A percentile compares a stretch with the other conserved stretches of the same genome.
phyloP scores from a whole-genome alignment of 768 basidiomycete species.

The Naematelia aurantialba region DNA sequence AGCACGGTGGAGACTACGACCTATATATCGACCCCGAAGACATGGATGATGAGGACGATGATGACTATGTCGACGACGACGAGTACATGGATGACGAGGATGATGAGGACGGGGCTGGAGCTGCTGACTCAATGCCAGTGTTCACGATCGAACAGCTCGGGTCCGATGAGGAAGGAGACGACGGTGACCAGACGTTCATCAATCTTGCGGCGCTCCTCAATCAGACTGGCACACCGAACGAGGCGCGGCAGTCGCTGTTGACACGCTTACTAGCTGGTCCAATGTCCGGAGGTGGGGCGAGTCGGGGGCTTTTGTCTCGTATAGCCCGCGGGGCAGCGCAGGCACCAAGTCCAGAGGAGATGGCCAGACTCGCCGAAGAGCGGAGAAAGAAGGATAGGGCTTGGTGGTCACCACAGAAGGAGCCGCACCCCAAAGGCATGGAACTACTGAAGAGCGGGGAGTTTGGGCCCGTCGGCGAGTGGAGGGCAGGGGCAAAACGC shows the following conservation, averaged over 20 bases:
- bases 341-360: not conserved
- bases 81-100: constrained; percentile 15
- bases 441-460: constrained; percentile 36
- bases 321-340: constrained; percentile 3
- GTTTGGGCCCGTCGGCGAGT: constrained; percentile 43
- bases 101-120: constrained; percentile 13
- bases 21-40: constrained; percentile 23
- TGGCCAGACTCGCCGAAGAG: not conserved
- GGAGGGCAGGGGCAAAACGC: constrained; percentile 13
- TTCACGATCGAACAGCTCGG: constrained; percentile 8
- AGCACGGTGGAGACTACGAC: constrained; percentile 20
- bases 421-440: constrained; percentile 30
- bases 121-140: constrained; percentile 6
- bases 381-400: constrained; percentile 13
- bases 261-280: constrained; percentile 21
- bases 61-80: constrained; percentile 12
- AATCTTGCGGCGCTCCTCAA: constrained; percentile 26
- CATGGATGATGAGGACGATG: constrained; percentile 9
- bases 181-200: constrained; percentile 11
- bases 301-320: not conserved
- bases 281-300: not conserved
- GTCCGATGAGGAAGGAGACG: constrained; percentile 14
- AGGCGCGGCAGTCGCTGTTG: constrained; percentile 24
- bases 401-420: constrained; percentile 38
- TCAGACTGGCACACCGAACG: constrained; percentile 4